Evolutionary conservation across 2,329 filamentous ascomycete species (phyloP).

Genomic region (Talaromyces atroroseus): DNA sequence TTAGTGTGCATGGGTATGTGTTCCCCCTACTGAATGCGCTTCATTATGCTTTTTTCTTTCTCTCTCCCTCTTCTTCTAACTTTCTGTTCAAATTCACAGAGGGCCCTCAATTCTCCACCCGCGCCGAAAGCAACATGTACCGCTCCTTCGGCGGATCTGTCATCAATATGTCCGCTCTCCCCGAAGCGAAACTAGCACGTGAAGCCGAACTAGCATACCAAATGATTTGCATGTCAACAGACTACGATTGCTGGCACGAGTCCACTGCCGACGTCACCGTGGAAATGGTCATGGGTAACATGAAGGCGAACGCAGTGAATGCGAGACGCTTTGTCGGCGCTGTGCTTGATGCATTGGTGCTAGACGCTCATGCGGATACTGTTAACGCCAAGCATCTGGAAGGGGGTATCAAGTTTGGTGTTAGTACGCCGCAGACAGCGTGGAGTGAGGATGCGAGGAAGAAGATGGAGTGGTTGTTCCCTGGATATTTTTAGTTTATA

Average conservation of each 20-base stretch:
- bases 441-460: conserved; percentile 68
- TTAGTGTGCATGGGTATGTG: conserved; percentile 82
- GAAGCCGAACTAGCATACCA: conserved; percentile 96
- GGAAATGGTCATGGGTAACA: conserved; percentile 94
- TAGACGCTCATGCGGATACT: conserved; percentile 68
- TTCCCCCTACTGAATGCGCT: background rate
- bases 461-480: conserved; percentile 82
- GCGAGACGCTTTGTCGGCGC: conserved; percentile 78
- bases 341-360: conserved; percentile 78
- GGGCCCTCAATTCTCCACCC: conserved; percentile 96
- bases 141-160: conserved; percentile 87
- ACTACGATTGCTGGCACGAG: conserved; percentile 97
- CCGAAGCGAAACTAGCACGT: conserved; percentile 90
- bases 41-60: background rate
- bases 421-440: conserved; percentile 77
- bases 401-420: conserved; percentile 68
- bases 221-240: conserved; percentile 98
- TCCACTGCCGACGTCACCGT: conserved; percentile 78
- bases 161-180: conserved; percentile 97
- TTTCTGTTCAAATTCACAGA: conserved; percentile 48
- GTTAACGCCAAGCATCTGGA: conserved; percentile 77
- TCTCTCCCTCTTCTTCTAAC: background rate
- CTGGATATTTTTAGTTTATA: conserved; percentile 58
- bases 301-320: conserved; percentile 88
- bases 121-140: conserved; percentile 93